A percentile compares a stretch with the other conserved stretches of the same genome.
phyloP scores from a whole-genome alignment of 1,284 basidiomycete species.

The Cutaneotrichosporon cavernicola region DNA sequence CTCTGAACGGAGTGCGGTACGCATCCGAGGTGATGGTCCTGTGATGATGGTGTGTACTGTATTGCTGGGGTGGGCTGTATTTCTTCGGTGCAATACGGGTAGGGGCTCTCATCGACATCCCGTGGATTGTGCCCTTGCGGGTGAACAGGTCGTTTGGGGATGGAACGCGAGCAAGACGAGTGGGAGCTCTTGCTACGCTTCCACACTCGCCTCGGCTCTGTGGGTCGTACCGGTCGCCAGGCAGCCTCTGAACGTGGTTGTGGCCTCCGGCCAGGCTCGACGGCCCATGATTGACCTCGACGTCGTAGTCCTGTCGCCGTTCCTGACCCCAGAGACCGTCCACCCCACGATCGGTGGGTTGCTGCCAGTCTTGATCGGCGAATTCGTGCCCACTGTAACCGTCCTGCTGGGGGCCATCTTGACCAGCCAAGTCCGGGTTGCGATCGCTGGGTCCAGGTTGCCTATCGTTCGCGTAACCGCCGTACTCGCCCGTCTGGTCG shows the following conservation, averaged over 20 bases:
- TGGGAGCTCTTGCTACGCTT: neutral
- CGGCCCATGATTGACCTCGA: neutral
- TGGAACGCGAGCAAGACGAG: neutral
- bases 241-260: neutral
- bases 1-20: neutral
- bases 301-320: neutral
- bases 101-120: neutral
- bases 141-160: neutral
- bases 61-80: neutral
- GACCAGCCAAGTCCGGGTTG: no score
- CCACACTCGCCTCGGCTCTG: no score
- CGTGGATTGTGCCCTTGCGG: neutral
- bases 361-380: neutral
- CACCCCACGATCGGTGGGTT: neutral
- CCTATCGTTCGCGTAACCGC: neutral
- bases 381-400: neutral
- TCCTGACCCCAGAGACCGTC: neutral
- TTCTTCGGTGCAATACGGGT: neutral
- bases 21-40: neutral
- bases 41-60: neutral
- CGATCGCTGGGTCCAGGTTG: no score
- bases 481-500: neutral
- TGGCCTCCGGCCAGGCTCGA: neutral
- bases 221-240: neutral
- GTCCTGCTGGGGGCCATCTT: neutral